Base-by-base conservation (phyloP, 306 rosid genomes). In the Hippophae tibetana region DNA sequence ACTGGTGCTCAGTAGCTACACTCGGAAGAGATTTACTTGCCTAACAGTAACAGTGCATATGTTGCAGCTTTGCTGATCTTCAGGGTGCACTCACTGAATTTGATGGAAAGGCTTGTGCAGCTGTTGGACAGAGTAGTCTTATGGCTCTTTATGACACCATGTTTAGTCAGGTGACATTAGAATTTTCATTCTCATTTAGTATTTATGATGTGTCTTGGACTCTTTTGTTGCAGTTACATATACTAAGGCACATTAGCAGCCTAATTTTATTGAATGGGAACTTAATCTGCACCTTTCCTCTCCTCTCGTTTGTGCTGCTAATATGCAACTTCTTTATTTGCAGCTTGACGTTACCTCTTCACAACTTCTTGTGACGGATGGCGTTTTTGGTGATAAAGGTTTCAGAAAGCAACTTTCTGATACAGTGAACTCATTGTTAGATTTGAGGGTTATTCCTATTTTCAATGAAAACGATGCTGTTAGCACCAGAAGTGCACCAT, bases 391-490 rank as follows among this genome's bases (percentile, higher is more conserved):
- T 69, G 89, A 86, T 66, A 13, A 69, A 41, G 93, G 60, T 66
- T 89, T 89, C 73, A 76, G 88, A 81, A 70, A 76, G 63, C 92
- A 84, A 64, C 82, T 89, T 12, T 76, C 82, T 9, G 97, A 86
- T n/a, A 89, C 97, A 0, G 93, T 89, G 56, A 70, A 67, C 59
- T 70, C 95, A 0, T 66, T 89, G 66, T 69, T 89, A 59, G 60
- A 58, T 42, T 62, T 82, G 70, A 82, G 86, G 79, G 93, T 80
- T 47, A 80, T 89, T 65, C 97, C 97, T 44, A 80, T 89, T 64
- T 89, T 89, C 85, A 89, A 86, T 50, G 95, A 89, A 70, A 89
- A 89, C 65, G 97, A 89, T 70, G 97, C 97, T 43, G 93, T 89
- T 50, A 89, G 97, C 58, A 82, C 93, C 44, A 84, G 95, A 77